A percentile compares a stretch with the other conserved stretches of the same genome.
phyloP scores from a whole-genome alignment of 495 filamentous ascomycete species.

The Bryoglossum gracile region DNA sequence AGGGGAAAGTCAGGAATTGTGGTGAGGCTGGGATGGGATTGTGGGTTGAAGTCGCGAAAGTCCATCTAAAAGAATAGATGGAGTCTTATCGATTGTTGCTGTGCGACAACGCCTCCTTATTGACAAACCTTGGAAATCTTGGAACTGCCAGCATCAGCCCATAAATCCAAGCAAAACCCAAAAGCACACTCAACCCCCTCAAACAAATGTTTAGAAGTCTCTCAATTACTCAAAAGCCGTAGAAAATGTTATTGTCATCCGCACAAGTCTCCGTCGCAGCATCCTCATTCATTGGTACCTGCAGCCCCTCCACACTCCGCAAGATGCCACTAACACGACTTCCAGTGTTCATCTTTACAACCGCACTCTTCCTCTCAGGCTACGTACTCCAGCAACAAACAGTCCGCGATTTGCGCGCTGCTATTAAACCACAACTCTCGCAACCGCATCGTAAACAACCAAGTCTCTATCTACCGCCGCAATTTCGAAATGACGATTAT shows the following conservation, averaged over 20 bases:
- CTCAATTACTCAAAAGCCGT: too few species aligned
- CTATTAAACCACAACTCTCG: slow-evolving; percentile 33
- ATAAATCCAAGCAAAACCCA: too few species aligned
- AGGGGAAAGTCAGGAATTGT: neutral
- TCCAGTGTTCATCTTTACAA: slow-evolving; percentile 42
- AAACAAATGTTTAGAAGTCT: too few species aligned
- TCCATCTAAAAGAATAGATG: neutral
- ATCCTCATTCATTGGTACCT: slow-evolving; percentile 41
- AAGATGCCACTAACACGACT: neutral
- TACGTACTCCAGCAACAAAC: slow-evolving; percentile 51
- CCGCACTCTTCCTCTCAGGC: slow-evolving; percentile 44
- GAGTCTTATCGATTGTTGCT: slow-evolving; percentile 5
- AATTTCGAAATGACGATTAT: slow-evolving; percentile 17
- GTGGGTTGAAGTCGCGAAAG: neutral
- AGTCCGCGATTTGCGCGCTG: slow-evolving; percentile 38
- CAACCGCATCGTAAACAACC: slow-evolving; percentile 31
- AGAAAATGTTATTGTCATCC: slow-evolving; percentile 43
- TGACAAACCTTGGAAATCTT: too few species aligned
- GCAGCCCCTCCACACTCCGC: neutral
- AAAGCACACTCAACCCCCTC: too few species aligned
- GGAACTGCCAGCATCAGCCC: neutral
- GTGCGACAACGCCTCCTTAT: neutral
- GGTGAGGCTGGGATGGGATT: neutral
- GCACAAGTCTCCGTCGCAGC: slow-evolving; percentile 44
- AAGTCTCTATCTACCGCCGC: slow-evolving; percentile 34